phyloP scores from a whole-genome alignment of 306 rosid species.

The Quillaja saponaria region DNA sequence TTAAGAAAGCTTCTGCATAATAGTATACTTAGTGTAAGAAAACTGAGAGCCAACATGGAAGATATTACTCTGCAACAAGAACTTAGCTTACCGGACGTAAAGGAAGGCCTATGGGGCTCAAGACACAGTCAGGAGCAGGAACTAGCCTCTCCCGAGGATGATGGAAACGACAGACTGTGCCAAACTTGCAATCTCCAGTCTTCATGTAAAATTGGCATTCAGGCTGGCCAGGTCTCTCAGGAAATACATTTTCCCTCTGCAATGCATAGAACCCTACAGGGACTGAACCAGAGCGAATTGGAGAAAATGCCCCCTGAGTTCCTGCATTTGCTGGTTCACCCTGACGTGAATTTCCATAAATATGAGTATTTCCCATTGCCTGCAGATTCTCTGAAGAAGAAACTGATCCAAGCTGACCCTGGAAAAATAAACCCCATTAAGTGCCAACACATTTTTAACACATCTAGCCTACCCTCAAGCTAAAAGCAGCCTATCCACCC shows the following conservation, averaged over 20 bases:
- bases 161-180: slow-evolving; percentile 94
- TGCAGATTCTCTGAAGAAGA: slow-evolving; percentile 73
- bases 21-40: slow-evolving; percentile 12
- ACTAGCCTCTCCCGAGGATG: slow-evolving; percentile 87
- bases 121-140: slow-evolving; percentile 91
- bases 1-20: slow-evolving; percentile 9
- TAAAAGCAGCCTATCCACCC: too few species aligned
- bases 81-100: slow-evolving; percentile 77
- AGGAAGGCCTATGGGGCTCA: slow-evolving; percentile 94
- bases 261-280: slow-evolving; percentile 77
- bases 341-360: slow-evolving; percentile 67
- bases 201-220: slow-evolving; percentile 98
- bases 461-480: too few species aligned
- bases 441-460: slow-evolving; percentile 26
- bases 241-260: slow-evolving; percentile 93
- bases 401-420: slow-evolving; percentile 91
- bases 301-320: slow-evolving; percentile 68
- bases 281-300: slow-evolving; percentile 61
- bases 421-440: slow-evolving; percentile 42
- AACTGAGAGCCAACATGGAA: slow-evolving; percentile 18
- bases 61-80: slow-evolving; percentile 9
- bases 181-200: slow-evolving; percentile 96
- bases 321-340: slow-evolving; percentile 63
- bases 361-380: slow-evolving; percentile 60
- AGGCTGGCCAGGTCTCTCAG: slow-evolving; percentile 97